These are phyloP conservation scores for Debaryomyces prosopidis DNA, from an alignment of 805 yeast genomes.

Conservation along the genomic window DNA sequence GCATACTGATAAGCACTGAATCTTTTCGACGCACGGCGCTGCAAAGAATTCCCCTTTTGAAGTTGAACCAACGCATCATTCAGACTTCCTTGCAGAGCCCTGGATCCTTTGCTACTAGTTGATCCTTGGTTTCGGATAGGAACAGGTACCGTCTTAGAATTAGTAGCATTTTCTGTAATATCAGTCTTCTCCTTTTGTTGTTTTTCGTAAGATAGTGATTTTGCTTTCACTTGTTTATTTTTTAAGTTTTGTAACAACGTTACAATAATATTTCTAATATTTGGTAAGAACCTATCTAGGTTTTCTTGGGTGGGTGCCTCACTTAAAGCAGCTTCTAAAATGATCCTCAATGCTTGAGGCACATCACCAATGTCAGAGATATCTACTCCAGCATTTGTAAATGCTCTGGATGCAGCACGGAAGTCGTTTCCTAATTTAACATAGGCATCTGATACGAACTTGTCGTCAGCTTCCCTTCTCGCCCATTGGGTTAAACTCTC, in stretches of 20 bases:
- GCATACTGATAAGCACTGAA: constrained; percentile 93
- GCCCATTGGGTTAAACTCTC: constrained; percentile 93
- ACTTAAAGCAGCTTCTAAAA: constrained; percentile 83
- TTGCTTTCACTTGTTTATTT: constrained; percentile 66
- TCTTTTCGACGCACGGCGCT: constrained; percentile 89
- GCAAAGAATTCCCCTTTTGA: constrained; percentile 80
- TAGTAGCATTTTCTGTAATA: background rate
- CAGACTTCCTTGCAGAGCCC: background rate
- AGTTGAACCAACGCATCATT: constrained; percentile 71
- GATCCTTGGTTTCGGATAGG: background rate
- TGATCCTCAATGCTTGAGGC: constrained; percentile 74
- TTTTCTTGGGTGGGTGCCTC: constrained; percentile 83
- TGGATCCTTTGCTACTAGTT: background rate
- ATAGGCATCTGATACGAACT: constrained; percentile 84
- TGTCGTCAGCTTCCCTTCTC: constrained; percentile 70
- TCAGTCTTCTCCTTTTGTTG: constrained; percentile 4
- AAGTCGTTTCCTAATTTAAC: constrained; percentile 94
- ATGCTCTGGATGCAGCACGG: constrained; percentile 79
- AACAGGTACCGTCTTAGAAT: background rate
- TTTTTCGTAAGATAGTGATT: constrained; percentile 31
- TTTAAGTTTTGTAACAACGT: constrained; percentile 77
- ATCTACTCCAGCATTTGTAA: constrained; percentile 75
- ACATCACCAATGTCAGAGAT: constrained; percentile 87
- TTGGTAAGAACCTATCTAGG: constrained; percentile 77
- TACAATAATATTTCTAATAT: constrained; percentile 82